Percentiles rank a stretch among this genome's conserved stretches.
phyloP scores from a whole-genome alignment of 139 green algal species.

The Asterochloris sp. region DNA sequence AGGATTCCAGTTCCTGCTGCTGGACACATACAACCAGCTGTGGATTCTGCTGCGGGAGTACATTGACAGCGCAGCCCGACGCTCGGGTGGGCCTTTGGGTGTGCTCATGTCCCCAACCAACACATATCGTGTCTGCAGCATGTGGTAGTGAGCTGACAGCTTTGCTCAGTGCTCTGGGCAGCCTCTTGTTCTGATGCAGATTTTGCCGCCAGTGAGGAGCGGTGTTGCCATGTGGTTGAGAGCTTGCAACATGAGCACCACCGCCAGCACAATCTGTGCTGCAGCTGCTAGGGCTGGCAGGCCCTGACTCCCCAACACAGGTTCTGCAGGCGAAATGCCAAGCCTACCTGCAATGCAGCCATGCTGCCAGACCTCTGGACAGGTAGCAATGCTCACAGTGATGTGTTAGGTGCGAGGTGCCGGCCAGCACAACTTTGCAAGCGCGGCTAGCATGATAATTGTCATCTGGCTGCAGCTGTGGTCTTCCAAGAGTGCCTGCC shows the following conservation, averaged over 20 bases:
- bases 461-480: neutral
- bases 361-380: no score
- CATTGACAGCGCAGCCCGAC: slow-evolving; percentile 45
- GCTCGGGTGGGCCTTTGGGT: slow-evolving; percentile 3
- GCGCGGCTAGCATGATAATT: neutral
- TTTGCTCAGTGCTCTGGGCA: neutral
- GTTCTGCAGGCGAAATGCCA: no score
- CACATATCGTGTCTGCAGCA: neutral
- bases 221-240: neutral
- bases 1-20: slow-evolving; percentile 82
- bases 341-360: no score
- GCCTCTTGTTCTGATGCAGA: neutral
- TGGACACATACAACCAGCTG: slow-evolving; percentile 70
- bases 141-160: neutral
- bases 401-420: no score
- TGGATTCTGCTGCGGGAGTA: slow-evolving; percentile 81
- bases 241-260: no score
- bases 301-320: no score
- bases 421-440: neutral
- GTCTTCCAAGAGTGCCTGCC: neutral
- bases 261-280: no score
- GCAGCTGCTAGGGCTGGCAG: no score
- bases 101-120: neutral
- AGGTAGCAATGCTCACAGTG: no score
- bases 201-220: neutral